These are phyloP conservation scores for Luffa acutangula DNA, from an alignment of 306 rosid species.

Conservation along the genomic window DNA sequence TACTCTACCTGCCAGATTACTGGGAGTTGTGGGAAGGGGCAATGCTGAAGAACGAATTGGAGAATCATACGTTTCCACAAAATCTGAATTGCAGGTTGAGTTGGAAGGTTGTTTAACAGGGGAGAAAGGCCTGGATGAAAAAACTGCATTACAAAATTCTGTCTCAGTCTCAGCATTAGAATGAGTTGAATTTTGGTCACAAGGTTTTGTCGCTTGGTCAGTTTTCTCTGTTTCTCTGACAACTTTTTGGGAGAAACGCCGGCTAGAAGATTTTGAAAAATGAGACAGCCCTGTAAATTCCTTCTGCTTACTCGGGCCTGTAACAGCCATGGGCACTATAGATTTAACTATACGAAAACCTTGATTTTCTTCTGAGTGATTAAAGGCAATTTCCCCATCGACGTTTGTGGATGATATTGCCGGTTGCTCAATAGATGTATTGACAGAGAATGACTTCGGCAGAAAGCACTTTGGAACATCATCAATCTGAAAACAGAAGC, in stretches of 20 bases:
- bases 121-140: constrained; percentile 12
- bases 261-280: constrained; percentile 33
- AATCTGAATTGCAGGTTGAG: background rate
- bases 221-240: background rate
- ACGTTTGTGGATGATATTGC: constrained; percentile 12
- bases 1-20: constrained; percentile 20
- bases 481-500: constrained; percentile 31
- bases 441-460: constrained; percentile 59
- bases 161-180: constrained; percentile 17
- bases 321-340: constrained; percentile 7
- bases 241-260: constrained; percentile 30
- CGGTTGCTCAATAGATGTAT: constrained; percentile 8
- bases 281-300: constrained; percentile 32
- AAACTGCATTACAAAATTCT: constrained; percentile 6
- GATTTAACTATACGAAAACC: constrained; percentile 1
- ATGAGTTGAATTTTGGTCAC: constrained; percentile 7
- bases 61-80: constrained; percentile 15
- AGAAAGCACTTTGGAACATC: constrained; percentile 61
- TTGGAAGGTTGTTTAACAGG: constrained; percentile 12
- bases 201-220: too few relatives aligned
- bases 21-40: constrained; percentile 26
- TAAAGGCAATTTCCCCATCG: background rate
- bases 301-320: constrained; percentile 18
- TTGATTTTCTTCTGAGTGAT: constrained; percentile 8
- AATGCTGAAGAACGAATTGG: constrained; percentile 7